These are phyloP conservation scores for Exophiala aquamarina DNA, from an alignment of 2,329 filamentous ascomycete genomes.

Conservation along the genomic window DNA sequence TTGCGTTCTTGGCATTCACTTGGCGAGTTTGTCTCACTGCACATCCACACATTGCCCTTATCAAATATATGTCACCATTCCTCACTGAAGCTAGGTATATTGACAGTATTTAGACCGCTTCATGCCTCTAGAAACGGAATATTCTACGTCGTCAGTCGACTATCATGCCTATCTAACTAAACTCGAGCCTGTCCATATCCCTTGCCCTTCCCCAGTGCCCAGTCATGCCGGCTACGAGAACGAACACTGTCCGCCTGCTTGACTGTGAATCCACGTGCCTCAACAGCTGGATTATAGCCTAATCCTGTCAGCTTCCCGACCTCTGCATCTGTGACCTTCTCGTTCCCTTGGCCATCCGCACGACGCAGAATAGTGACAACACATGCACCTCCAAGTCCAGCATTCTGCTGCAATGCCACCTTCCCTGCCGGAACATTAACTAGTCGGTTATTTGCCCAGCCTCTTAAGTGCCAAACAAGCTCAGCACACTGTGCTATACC, in stretches of 20 bases:
- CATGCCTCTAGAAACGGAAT: too few species aligned
- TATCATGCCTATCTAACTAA: too few species aligned
- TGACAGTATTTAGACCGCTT: too few species aligned
- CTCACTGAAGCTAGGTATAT: too few species aligned
- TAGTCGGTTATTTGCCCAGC: constrained; percentile 89
- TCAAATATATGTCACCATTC: too few species aligned
- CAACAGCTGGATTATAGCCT: constrained; percentile 88
- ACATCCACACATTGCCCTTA: too few species aligned
- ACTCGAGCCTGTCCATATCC: too few species aligned
- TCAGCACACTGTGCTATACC: constrained; percentile 93
- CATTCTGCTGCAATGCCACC: constrained; percentile 84
- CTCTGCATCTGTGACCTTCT: constrained; percentile 58
- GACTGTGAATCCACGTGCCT: constrained; percentile 81
- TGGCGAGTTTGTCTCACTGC: too few species aligned
- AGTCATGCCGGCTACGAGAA: constrained; percentile 66
- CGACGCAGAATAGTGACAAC: constrained; percentile 88
- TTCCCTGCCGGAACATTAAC: constrained; percentile 59
- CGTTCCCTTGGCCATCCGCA: constrained; percentile 66
- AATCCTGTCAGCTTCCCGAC: constrained; percentile 67
- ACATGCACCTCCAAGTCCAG: constrained; percentile 85
- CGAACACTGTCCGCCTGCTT: constrained; percentile 68
- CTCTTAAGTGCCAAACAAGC: constrained; percentile 89
- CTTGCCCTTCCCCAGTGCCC: constrained; percentile 81
- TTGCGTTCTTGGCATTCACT: too few species aligned
- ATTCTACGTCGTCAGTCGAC: too few species aligned